Conservation (phyloP, 176 grass and related monocot species). For the Metroxylon sagu region DNA sequence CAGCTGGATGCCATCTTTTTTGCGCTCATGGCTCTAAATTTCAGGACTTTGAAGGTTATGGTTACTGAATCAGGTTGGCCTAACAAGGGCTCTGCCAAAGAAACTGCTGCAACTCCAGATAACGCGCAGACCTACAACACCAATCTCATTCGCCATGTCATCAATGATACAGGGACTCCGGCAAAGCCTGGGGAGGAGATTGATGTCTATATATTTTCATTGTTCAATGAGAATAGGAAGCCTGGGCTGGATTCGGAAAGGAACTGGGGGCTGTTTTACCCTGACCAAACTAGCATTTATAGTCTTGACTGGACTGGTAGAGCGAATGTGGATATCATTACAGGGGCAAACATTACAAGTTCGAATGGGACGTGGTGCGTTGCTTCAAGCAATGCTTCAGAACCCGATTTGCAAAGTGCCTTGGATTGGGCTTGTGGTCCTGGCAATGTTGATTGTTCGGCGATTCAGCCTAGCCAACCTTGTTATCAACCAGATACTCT, state of each 20-base stretch:
- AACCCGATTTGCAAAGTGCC: constrained; percentile 71
- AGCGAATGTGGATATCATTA: constrained; percentile 80
- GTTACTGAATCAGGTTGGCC: constrained; percentile 89
- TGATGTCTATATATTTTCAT: constrained; percentile 85
- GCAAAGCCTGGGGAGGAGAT: constrained; percentile 82
- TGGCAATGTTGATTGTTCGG: constrained; percentile 86
- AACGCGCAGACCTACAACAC: constrained; percentile 96
- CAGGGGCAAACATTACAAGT: constrained; percentile 79
- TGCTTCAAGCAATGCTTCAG: constrained; percentile 65
- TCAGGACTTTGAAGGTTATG: constrained; percentile 94
- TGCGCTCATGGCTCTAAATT: constrained; percentile 79
- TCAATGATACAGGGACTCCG: constrained; percentile 88
- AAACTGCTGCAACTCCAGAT: constrained; percentile 72
- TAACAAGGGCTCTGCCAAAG: constrained; percentile 62
- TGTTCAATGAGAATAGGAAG: constrained; percentile 98
- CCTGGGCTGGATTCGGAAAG: constrained; percentile 86
- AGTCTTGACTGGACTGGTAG: constrained; percentile 86
- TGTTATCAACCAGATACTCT: constrained; percentile 83
- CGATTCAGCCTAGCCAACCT: constrained; percentile 93
- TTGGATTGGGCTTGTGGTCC: constrained; percentile 90
- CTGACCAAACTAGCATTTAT: constrained; percentile 79
- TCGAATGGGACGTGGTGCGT: constrained; percentile 81
- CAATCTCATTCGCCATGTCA: constrained; percentile 67
- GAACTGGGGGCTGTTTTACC: constrained; percentile 91
- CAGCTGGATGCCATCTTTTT: constrained; percentile 92